A percentile compares a stretch with the other conserved stretches of the same genome.
These are phyloP conservation scores for Pythium vanterpoolii DNA, from an alignment of 352 stramenopile species.

Conservation along the genomic window DNA sequence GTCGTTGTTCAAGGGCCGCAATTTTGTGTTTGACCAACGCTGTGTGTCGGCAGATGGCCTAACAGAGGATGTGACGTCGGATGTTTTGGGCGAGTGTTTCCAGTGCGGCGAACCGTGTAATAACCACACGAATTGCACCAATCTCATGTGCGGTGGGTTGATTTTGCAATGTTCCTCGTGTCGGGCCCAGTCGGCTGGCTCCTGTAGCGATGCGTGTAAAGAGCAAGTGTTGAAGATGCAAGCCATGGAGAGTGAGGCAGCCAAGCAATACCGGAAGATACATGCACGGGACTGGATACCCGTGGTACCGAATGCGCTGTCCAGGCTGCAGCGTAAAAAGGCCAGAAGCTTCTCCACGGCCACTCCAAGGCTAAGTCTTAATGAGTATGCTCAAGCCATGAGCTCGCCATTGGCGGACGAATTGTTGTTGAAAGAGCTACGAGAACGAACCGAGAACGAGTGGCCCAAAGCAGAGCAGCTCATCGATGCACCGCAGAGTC, in stretches of 20 bases:
- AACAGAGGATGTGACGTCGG: conserved; percentile 49
- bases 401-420: conserved; percentile 23
- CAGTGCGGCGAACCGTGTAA: conserved; percentile 56
- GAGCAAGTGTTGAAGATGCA: neutral
- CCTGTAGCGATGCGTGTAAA: conserved; percentile 2
- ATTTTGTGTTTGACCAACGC: conserved; percentile 80
- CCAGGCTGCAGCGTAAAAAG: neutral
- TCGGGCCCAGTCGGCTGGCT: neutral
- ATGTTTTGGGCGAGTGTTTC: conserved; percentile 63
- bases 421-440: conserved; percentile 36
- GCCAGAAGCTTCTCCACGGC: conserved; percentile 1
- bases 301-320: conserved; percentile 7
- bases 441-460: conserved; percentile 29
- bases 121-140: conserved; percentile 49
- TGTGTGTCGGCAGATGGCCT: conserved; percentile 39
- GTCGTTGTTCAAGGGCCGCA: conserved; percentile 47
- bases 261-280: neutral
- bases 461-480: conserved; percentile 59
- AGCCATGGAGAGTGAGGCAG: neutral
- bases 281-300: conserved; percentile 5
- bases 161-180: conserved; percentile 5
- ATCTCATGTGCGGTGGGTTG: conserved; percentile 48
- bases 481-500: conserved; percentile 55
- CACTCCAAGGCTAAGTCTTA: conserved; percentile 7
- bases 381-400: conserved; percentile 21